Conservation (phyloP, 306 rosid genomes). For the Castanea sativa region DNA sequence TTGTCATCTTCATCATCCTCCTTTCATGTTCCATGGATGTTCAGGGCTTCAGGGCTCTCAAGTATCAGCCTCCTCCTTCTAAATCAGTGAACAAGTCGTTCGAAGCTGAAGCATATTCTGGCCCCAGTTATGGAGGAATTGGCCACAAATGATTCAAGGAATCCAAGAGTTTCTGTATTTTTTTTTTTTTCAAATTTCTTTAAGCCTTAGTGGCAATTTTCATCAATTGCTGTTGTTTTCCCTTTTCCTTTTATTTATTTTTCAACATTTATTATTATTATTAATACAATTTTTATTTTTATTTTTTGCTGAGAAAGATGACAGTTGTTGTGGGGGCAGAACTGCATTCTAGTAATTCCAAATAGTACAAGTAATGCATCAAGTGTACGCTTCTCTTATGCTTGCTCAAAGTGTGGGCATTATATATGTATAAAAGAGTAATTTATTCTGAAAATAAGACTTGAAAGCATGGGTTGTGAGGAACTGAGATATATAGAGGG, state of each 20-base stretch:
- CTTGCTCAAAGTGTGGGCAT: no score
- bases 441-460: no score
- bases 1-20: conserved; percentile 23
- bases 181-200: neutral
- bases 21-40: conserved; percentile 26
- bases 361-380: no score
- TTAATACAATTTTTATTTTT: neutral
- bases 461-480: no score
- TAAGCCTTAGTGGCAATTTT: neutral
- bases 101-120: conserved; percentile 51
- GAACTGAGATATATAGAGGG: no score
- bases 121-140: conserved; percentile 45
- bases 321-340: no score
- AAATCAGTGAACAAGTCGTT: conserved; percentile 6
- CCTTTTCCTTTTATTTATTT: neutral
- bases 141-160: conserved; percentile 22
- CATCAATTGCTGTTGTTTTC: neutral
- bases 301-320: neutral
- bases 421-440: no score
- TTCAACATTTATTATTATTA: neutral
- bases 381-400: no score
- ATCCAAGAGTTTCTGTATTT: neutral
- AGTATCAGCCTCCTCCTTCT: conserved; percentile 2
- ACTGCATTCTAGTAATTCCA: no score
- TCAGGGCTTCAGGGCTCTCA: conserved; percentile 40